phyloP scores from a whole-genome alignment of 805 yeast genomes.

The Pichia cephalocereana region DNA sequence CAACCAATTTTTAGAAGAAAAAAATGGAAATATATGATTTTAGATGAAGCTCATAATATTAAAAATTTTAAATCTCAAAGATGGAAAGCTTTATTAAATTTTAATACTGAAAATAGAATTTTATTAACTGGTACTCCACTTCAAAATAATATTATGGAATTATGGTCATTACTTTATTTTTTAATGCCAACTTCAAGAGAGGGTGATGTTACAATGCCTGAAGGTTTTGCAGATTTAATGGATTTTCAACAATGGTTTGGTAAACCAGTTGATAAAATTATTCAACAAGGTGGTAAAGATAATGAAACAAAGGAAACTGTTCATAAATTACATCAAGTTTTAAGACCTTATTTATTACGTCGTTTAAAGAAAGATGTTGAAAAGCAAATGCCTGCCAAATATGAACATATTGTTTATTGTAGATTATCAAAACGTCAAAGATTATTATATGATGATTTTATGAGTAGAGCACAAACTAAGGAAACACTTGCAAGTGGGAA shows the following conservation, averaged over 20 bases:
- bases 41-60: conserved; percentile 97
- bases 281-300: conserved; percentile 61
- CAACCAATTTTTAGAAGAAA: conserved; percentile 89
- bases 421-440: conserved; percentile 88
- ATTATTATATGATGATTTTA: conserved; percentile 87
- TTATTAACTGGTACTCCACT: conserved; percentile 94
- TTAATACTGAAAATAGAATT: conserved; percentile 82
- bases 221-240: conserved; percentile 91
- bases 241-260: conserved; percentile 99
- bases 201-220: conserved; percentile 60
- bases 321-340: conserved; percentile 80
- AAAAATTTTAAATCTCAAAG: conserved; percentile 93
- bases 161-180: conserved; percentile 92
- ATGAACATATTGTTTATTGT: conserved; percentile 91
- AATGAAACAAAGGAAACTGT: conserved; percentile 83
- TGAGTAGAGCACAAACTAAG: conserved; percentile 92
- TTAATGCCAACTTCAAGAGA: conserved; percentile 83
- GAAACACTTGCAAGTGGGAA: conserved; percentile 93
- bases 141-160: conserved; percentile 88
- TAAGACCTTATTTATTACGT: conserved; percentile 86
- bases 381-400: conserved; percentile 97
- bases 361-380: conserved; percentile 95
- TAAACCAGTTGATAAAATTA: conserved; percentile 87
- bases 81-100: conserved; percentile 93
- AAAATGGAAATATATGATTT: conserved; percentile 91